Evolutionary conservation across 371 early-diverging fungal species (phyloP).

Genomic region (Funneliformis caledonium): DNA sequence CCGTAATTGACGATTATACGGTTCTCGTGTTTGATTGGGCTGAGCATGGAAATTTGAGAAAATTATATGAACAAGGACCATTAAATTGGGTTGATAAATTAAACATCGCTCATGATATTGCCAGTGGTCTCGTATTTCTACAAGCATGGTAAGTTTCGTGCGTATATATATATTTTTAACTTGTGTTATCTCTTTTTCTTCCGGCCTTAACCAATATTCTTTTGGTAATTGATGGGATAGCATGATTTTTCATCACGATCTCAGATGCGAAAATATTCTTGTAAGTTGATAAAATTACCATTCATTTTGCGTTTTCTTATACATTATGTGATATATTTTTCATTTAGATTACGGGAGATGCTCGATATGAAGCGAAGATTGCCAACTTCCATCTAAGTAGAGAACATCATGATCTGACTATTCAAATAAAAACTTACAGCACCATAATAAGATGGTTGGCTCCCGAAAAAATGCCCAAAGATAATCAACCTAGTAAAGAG

Average conservation of each 20-base stretch:
- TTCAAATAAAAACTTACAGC: background rate
- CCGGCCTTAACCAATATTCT: background rate
- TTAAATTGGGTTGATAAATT: slow-evolving; percentile 15
- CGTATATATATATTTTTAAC: no score
- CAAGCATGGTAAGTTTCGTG: slow-evolving; percentile 13
- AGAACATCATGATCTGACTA: background rate
- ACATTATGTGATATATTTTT: background rate
- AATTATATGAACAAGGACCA: background rate
- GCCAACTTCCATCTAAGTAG: slow-evolving; percentile 27
- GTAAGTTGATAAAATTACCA: background rate
- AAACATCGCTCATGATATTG: slow-evolving; percentile 30
- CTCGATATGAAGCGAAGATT: slow-evolving; percentile 18
- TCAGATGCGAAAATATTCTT: slow-evolving; percentile 37
- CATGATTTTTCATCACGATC: slow-evolving; percentile 35
- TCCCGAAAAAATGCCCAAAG: slow-evolving; percentile 15
- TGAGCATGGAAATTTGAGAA: slow-evolving; percentile 32
- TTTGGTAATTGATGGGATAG: background rate
- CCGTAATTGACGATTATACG: background rate
- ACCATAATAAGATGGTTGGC: slow-evolving; percentile 33
- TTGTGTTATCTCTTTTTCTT: background rate
- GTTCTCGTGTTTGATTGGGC: slow-evolving; percentile 37
- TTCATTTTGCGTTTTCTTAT: background rate
- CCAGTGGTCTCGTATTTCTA: slow-evolving; percentile 24
- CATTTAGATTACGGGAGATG: slow-evolving; percentile 13
- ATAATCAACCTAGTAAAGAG: background rate